Conservation (phyloP, 2,329 filamentous ascomycete genomes). For the Penicillium sp. region DNA sequence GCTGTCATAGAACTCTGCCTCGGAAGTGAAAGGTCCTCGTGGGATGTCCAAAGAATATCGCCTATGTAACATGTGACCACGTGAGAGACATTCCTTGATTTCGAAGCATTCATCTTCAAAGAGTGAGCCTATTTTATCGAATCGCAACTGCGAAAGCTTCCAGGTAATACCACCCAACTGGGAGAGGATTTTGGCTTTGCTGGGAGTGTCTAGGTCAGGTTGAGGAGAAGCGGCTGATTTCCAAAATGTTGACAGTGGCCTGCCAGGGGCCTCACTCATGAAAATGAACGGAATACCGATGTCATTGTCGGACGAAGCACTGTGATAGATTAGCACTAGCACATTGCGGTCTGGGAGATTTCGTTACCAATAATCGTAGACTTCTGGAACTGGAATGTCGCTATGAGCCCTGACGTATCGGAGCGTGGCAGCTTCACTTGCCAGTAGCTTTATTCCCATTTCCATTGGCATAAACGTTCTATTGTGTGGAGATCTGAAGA, state of each 20-base stretch:
- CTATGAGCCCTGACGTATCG: conserved; percentile 28
- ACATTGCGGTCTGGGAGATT: neutral
- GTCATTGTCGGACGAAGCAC: conserved; percentile 22
- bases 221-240: conserved; percentile 1
- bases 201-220: conserved; percentile 4
- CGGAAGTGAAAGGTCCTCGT: conserved; percentile 21
- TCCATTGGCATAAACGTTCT: conserved; percentile 14
- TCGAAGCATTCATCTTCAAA: conserved; percentile 22
- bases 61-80: conserved; percentile 17
- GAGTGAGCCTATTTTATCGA: conserved; percentile 28
- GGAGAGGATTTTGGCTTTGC: conserved; percentile 24
- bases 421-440: conserved; percentile 30
- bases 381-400: conserved; percentile 30
- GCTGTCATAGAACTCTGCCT: conserved; percentile 18
- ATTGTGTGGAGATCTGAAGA: conserved; percentile 26
- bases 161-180: conserved; percentile 24
- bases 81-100: conserved; percentile 20
- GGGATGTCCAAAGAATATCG: conserved; percentile 15
- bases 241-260: conserved; percentile 24
- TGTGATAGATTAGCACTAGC: conserved; percentile 7
- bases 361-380: conserved; percentile 25
- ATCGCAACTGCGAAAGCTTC: conserved; percentile 25
- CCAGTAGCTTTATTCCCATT: conserved; percentile 23
- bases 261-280: conserved; percentile 31
- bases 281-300: conserved; percentile 32